Percentiles rank a stretch among this genome's conserved stretches.
These are phyloP conservation scores for Solanum ossicruentum DNA, from an alignment of 257 asterid genomes.

Conservation along the genomic window DNA sequence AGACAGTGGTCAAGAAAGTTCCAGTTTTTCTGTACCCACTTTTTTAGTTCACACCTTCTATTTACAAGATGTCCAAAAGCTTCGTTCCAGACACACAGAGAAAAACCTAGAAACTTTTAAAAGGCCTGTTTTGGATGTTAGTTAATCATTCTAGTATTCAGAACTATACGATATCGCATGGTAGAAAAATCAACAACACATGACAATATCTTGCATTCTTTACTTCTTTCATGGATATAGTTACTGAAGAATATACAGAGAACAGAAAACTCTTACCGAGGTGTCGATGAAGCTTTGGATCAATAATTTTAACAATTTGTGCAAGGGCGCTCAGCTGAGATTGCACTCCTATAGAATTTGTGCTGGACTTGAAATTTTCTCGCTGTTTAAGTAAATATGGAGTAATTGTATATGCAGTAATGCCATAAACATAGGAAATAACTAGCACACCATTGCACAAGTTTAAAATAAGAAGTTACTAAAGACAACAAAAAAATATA, in stretches of 20 bases:
- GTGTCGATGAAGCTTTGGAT: constrained; percentile 90
- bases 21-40: not conserved
- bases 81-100: not conserved
- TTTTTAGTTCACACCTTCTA: not conserved
- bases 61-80: not conserved
- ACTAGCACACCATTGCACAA: not conserved
- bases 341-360: constrained; percentile 84
- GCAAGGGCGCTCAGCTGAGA: constrained; percentile 70
- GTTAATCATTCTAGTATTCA: not conserved
- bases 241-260: not conserved
- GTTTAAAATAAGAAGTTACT: not conserved
- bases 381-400: constrained; percentile 37
- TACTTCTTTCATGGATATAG: not conserved
- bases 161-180: not conserved
- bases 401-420: not conserved
- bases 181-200: not conserved
- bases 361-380: constrained; percentile 69
- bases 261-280: constrained; percentile 49
- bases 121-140: not conserved
- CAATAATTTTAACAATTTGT: constrained; percentile 69
- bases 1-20: not conserved
- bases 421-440: not conserved
- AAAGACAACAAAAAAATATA: not conserved
- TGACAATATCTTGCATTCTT: not conserved
- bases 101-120: not conserved